Percentiles rank a stretch among this genome's conserved stretches.
Evolutionary conservation across 2,329 filamentous ascomycete species (phyloP).

Genomic region (Beauveria australis): DNA sequence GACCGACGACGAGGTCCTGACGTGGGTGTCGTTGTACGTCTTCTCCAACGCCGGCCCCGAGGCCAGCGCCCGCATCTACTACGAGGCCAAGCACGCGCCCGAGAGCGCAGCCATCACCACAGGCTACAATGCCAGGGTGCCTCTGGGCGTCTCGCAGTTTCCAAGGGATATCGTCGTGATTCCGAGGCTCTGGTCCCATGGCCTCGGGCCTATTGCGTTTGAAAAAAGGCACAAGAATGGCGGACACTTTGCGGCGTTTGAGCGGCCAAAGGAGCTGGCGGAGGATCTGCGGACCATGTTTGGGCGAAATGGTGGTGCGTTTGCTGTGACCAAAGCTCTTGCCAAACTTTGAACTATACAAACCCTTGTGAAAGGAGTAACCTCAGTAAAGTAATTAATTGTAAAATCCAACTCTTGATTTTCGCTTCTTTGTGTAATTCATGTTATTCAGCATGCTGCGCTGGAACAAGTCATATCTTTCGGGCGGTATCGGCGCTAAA

Average conservation of each 20-base stretch:
- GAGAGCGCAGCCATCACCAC: not conserved
- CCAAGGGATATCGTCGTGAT: slow-evolving; percentile 46
- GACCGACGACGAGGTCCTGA: slow-evolving; percentile 65
- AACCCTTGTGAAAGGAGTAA: not conserved
- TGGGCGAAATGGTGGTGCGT: slow-evolving; percentile 38
- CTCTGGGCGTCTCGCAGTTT: slow-evolving; percentile 40
- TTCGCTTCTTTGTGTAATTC: too few relatives aligned
- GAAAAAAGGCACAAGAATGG: slow-evolving; percentile 39
- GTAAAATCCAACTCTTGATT: too few relatives aligned
- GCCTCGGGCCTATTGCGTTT: slow-evolving; percentile 49
- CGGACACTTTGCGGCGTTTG: slow-evolving; percentile 50
- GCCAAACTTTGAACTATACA: not conserved
- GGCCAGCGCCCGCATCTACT: slow-evolving; percentile 61
- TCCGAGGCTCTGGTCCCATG: slow-evolving; percentile 45
- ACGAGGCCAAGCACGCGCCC: slow-evolving; percentile 48
- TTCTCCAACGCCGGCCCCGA: slow-evolving; percentile 59
- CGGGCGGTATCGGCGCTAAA: slow-evolving; percentile 9
- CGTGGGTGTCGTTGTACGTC: slow-evolving; percentile 63
- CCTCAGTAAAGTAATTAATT: not conserved
- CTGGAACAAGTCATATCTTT: not conserved
- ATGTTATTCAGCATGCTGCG: too few relatives aligned
- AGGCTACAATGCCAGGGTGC: slow-evolving; percentile 17
- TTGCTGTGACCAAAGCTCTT: slow-evolving; percentile 23
- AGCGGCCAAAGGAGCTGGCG: slow-evolving; percentile 41
- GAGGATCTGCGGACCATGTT: slow-evolving; percentile 48